Conservation (phyloP, 75 land plant species). For the Cupressus sempervirens region DNA sequence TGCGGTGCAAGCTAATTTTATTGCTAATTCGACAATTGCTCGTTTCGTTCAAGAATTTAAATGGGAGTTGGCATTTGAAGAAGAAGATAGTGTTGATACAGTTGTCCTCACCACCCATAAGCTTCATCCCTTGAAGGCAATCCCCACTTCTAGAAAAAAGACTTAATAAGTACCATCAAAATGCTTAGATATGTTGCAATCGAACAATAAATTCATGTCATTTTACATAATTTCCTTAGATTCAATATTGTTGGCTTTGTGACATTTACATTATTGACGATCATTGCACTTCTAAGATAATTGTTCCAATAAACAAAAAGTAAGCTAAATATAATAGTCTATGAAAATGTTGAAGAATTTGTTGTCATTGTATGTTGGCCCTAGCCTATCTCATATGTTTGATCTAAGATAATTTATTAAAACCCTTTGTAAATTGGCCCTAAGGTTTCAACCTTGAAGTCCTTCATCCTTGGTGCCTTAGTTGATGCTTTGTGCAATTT, state of each 20-base stretch:
- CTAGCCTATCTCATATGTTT: too few relatives aligned
- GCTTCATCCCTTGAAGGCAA: constrained; percentile 58
- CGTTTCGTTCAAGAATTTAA: constrained; percentile 73
- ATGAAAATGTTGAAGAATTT: too few relatives aligned
- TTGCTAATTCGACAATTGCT: constrained; percentile 51
- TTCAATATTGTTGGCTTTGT: neutral
- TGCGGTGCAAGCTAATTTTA: constrained; percentile 62
- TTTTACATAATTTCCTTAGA: neutral
- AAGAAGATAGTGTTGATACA: constrained; percentile 54
- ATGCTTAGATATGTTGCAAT: neutral
- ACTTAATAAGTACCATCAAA: neutral
- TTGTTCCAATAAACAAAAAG: too few relatives aligned
- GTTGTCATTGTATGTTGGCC: too few relatives aligned
- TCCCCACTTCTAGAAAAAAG: constrained; percentile 43
- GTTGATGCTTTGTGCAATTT: too few relatives aligned
- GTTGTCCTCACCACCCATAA: constrained; percentile 72
- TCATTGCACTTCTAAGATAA: too few relatives aligned
- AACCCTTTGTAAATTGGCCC: too few relatives aligned
- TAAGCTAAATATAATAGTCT: too few relatives aligned
- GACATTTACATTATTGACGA: too few relatives aligned
- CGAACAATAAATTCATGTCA: neutral
- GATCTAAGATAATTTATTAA: too few relatives aligned
- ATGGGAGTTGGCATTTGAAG: constrained; percentile 62
- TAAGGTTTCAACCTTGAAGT: too few relatives aligned
- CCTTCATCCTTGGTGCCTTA: too few relatives aligned